Conservation (phyloP, 2,329 filamentous ascomycete species). For the Capronia coronata region DNA sequence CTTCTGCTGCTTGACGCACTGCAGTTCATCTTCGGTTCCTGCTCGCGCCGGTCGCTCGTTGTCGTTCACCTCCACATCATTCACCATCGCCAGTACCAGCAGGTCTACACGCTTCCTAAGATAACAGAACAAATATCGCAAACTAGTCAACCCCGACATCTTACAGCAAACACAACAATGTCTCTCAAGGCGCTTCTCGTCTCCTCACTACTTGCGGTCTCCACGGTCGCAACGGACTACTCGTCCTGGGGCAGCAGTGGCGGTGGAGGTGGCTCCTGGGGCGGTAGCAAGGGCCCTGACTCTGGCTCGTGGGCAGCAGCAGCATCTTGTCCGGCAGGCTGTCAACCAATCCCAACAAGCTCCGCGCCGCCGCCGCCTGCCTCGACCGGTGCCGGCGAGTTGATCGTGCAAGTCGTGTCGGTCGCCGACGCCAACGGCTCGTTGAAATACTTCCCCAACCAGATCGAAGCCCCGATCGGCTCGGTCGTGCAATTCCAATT, state of each 20-base stretch:
- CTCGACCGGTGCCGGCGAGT: slow-evolving; percentile 11
- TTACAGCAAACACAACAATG: slow-evolving; percentile 8
- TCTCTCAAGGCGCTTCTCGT: slow-evolving; percentile 20
- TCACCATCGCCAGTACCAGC: neutral
- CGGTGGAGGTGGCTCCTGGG: slow-evolving; percentile 1
- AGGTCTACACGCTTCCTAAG: neutral
- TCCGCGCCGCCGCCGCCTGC: slow-evolving; percentile 10
- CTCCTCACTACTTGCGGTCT: slow-evolving; percentile 16
- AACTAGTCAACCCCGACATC: neutral
- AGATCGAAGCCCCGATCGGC: slow-evolving; percentile 57
- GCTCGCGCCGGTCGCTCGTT: slow-evolving; percentile 27
- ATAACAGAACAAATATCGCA: neutral
- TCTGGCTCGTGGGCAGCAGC: slow-evolving; percentile 10
- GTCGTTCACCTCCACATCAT: slow-evolving; percentile 7
- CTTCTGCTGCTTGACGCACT: slow-evolving; percentile 26
- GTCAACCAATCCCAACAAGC: slow-evolving; percentile 11
- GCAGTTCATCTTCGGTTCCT: slow-evolving; percentile 20
- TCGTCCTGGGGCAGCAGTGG: slow-evolving; percentile 3
- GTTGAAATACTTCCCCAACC: slow-evolving; percentile 60
- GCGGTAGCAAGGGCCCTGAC: slow-evolving; percentile 2
- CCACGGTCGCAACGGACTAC: slow-evolving; percentile 15
- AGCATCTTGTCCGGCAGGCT: slow-evolving; percentile 20
- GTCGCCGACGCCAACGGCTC: slow-evolving; percentile 52
- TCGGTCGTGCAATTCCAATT: slow-evolving; percentile 48
- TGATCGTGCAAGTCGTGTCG: slow-evolving; percentile 56